Conservation (phyloP, 1,284 basidiomycete species). For the Apiotrichum veenhuisii region DNA sequence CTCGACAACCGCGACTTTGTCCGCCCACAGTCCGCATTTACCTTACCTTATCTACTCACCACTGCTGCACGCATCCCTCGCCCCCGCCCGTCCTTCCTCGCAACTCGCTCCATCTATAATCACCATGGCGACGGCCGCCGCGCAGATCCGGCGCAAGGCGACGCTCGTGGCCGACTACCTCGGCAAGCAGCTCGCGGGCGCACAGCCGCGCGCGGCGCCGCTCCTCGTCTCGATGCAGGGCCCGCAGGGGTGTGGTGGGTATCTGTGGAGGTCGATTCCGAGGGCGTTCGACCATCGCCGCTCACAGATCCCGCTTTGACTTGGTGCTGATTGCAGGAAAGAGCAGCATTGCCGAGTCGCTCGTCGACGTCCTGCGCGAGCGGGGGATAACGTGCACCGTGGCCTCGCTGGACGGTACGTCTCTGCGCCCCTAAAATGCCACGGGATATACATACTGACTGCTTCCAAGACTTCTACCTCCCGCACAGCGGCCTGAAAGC, state of each 20-base stretch:
- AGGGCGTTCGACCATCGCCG: too few relatives aligned
- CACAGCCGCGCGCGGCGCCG: background rate
- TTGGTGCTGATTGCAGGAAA: constrained; percentile 11
- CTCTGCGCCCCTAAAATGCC: too few relatives aligned
- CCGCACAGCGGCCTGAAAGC: constrained; percentile 28
- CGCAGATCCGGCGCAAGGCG: background rate
- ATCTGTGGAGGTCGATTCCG: background rate
- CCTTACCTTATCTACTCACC: background rate
- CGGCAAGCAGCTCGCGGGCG: background rate
- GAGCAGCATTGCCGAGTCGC: constrained; percentile 10
- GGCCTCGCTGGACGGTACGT: constrained; percentile 16
- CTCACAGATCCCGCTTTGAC: background rate
- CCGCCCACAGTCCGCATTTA: too few relatives aligned
- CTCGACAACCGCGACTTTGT: too few relatives aligned
- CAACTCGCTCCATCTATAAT: background rate
- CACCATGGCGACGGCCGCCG: background rate
- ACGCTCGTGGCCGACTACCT: background rate
- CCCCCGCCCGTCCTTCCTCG: background rate
- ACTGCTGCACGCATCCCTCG: background rate
- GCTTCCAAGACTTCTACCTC: constrained; percentile 36
- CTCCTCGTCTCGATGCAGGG: constrained; percentile 16
- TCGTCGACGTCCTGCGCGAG: constrained; percentile 7
- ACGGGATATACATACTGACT: too few relatives aligned
- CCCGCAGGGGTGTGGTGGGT: constrained; percentile 13
- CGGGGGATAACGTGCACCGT: constrained; percentile 5